Percentiles rank a stretch among this genome's conserved stretches.
Conservation (phyloP, 768 basidiomycete species). For the Lactarius trivialis region DNA sequence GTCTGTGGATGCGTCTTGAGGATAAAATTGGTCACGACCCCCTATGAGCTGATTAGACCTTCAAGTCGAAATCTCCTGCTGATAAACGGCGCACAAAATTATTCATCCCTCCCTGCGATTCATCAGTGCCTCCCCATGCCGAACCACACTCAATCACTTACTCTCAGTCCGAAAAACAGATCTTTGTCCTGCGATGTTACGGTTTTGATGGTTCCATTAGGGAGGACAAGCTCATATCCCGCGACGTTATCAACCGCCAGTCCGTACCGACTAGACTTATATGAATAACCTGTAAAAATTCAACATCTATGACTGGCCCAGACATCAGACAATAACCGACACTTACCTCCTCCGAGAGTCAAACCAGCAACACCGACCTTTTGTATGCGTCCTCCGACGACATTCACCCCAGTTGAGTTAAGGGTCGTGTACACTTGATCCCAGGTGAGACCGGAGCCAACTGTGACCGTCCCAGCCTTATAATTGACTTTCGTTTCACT, state of each 20-base stretch:
- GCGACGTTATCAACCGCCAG: constrained; percentile 32
- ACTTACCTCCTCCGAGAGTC: constrained; percentile 26
- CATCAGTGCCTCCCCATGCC: background rate
- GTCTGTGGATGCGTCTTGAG: background rate
- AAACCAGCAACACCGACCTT: constrained; percentile 27
- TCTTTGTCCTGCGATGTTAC: background rate
- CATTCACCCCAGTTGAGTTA: constrained; percentile 22
- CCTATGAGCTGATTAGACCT: background rate
- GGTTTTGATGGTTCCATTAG: constrained; percentile 24
- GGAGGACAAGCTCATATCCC: constrained; percentile 26
- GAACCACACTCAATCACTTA: background rate
- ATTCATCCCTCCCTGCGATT: constrained; percentile 4
- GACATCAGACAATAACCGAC: background rate
- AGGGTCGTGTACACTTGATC: constrained; percentile 26
- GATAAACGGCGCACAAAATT: constrained; percentile 1
- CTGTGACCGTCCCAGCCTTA: constrained; percentile 8
- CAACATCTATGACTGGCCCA: background rate
- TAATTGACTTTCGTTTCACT: constrained; percentile 5
- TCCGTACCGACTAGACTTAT: constrained; percentile 30
- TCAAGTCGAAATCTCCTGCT: background rate
- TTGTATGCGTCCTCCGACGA: constrained; percentile 25
- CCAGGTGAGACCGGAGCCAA: constrained; percentile 27
- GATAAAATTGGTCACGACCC: constrained; percentile 7
- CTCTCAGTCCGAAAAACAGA: constrained; percentile 8
- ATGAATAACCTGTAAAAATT: constrained; percentile 28